These are phyloP conservation scores for Sclerotinia nivalis DNA, from an alignment of 2,329 filamentous ascomycete genomes.

Conservation along the genomic window DNA sequence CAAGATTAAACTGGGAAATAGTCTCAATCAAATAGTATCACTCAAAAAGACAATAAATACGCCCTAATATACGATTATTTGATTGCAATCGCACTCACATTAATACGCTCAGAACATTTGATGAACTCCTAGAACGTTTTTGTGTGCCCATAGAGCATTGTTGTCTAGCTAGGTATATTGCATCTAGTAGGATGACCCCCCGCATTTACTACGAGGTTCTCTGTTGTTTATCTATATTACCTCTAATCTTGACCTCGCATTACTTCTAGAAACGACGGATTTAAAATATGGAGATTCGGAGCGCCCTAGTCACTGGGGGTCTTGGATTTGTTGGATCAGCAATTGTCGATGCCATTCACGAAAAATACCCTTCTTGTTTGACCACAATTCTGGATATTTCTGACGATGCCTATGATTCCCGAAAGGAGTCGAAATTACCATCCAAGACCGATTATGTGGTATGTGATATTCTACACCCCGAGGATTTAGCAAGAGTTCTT, in stretches of 20 bases:
- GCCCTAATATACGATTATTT: neutral
- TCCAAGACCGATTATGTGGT: neutral
- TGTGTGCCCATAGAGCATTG: neutral
- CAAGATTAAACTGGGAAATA: neutral
- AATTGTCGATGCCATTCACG: conserved; percentile 4
- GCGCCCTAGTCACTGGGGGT: conserved; percentile 13
- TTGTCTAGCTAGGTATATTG: neutral
- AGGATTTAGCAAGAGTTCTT: neutral
- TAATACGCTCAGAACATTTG: neutral
- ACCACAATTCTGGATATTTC: conserved; percentile 11
- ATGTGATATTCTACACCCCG: neutral
- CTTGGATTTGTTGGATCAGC: conserved; percentile 14
- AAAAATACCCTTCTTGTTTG: neutral
- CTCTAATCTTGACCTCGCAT: neutral
- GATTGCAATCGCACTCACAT: neutral
- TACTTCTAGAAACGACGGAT: neutral
- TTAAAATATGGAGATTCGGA: conserved; percentile 5
- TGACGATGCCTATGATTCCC: neutral
- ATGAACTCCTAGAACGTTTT: neutral
- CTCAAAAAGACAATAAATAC: neutral
- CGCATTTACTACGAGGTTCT: neutral
- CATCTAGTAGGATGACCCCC: neutral
- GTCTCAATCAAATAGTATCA: neutral
- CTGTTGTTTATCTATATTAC: neutral
- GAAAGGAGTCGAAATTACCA: neutral